Evolutionary conservation across 805 yeast species (phyloP).

Genomic region (Ogataea chonburiensis): DNA sequence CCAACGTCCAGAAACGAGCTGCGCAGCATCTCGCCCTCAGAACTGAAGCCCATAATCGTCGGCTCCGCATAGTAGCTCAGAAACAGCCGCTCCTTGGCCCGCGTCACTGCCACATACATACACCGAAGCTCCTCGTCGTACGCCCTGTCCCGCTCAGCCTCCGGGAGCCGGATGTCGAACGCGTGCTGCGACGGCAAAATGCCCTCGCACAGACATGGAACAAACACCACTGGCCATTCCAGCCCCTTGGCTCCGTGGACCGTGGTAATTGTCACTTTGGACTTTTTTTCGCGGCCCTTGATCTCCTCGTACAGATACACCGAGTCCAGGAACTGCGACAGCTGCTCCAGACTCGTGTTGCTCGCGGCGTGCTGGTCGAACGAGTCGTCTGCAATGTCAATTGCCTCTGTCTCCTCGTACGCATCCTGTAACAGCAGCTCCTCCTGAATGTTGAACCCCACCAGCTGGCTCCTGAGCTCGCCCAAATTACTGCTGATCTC

Average conservation of each 20-base stretch:
- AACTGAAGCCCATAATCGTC: too few relatives aligned
- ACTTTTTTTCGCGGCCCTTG: slow-evolving; percentile 9
- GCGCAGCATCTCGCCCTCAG: too few relatives aligned
- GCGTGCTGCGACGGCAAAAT: slow-evolving; percentile 60
- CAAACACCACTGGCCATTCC: slow-evolving; percentile 92
- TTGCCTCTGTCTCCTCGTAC: slow-evolving; percentile 15
- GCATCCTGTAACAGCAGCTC: slow-evolving; percentile 26
- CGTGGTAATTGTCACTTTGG: slow-evolving; percentile 56
- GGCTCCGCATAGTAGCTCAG: slow-evolving; percentile 26
- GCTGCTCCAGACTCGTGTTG: slow-evolving; percentile 24
- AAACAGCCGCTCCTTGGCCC: slow-evolving; percentile 56
- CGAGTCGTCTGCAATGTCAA: slow-evolving; percentile 25
- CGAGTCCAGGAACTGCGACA: slow-evolving; percentile 34
- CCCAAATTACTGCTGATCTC: slow-evolving; percentile 27
- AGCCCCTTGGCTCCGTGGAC: slow-evolving; percentile 92
- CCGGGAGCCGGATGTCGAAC: slow-evolving; percentile 27
- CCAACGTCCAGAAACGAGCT: too few relatives aligned
- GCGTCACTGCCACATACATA: slow-evolving; percentile 83
- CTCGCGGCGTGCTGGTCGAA: slow-evolving; percentile 8
- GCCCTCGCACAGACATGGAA: slow-evolving; percentile 70
- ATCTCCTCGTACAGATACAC: slow-evolving; percentile 32
- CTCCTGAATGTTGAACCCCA: slow-evolving; percentile 26
- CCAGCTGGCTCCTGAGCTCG: slow-evolving; percentile 31
- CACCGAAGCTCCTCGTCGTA: slow-evolving; percentile 73
- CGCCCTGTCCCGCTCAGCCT: slow-evolving; percentile 4